Evolutionary conservation across 345 rosid genomes (phyloP), one percentile per base, ranked within the genome.

Genomic region (Camelina laxa): DNA sequence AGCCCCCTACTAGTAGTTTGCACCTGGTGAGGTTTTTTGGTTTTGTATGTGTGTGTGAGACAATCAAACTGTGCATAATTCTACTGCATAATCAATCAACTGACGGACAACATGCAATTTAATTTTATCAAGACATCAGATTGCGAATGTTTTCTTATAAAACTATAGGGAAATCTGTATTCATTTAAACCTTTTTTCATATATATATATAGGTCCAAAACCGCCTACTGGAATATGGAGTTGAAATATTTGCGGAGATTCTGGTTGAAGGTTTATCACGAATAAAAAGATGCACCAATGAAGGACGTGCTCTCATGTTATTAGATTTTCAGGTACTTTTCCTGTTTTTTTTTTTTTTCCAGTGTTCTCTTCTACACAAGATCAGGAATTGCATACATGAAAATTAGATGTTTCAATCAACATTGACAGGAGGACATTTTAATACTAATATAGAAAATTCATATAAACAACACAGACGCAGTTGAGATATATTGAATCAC

Each of bases 301-400:
- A 88, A 85, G 99, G 99, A 72, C 87, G 98, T 47, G 97, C 86
- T 82, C 92, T 92, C 78, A 91, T 96, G 99, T 91, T 89, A 41
- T 78, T 96, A 72, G 99, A 92, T 86, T 84, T 87, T 76, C 99
- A 96, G 98, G 99, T 95, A 47, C 35, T 45, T 70, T 64, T 64
- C 21, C 30, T 22, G 5, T 1, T 27, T 27, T 27, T 3, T 2
- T 60, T 60, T 30, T 57, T 17, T 11, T 21, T 55, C 27, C 53
- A 35, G 1, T 49, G 67, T 36, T 49, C 63, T 47, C 74, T 48
- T 60, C 13, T 61, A 61, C 36, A 15, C 19, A 5, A 51, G 14
- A 75, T 19, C 20, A 33, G 13, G 59, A 55, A 45, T 44, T 21
- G 31, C 45, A 35, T 71, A 45, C 41, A 45, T 56, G 50, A 22